phyloP scores from a whole-genome alignment of 164 flowering plant genomes.

The Umbellularia californica region DNA sequence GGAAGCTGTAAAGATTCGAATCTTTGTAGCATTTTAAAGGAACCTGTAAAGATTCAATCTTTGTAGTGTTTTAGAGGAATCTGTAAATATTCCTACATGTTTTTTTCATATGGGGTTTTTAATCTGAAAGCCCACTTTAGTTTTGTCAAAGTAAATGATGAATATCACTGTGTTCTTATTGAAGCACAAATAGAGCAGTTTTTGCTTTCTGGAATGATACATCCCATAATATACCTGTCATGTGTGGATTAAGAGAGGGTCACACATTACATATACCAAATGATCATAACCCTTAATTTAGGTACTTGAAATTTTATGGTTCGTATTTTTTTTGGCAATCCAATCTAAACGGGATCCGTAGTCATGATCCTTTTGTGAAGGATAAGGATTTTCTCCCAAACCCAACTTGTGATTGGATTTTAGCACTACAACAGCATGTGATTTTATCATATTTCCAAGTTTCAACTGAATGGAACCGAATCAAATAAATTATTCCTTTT shows the following conservation, averaged over 20 bases:
- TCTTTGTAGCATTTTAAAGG: neutral
- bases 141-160: neutral
- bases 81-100: neutral
- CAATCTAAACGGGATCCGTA: no score
- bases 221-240: neutral
- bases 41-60: neutral
- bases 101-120: neutral
- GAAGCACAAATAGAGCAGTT: neutral
- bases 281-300: neutral
- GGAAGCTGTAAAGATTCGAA: neutral
- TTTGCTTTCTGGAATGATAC: neutral
- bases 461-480: neutral
- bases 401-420: neutral
- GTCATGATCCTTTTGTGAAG: neutral
- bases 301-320: neutral
- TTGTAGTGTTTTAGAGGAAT: neutral
- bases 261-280: no score
- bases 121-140: neutral
- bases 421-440: neutral
- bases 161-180: neutral
- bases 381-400: neutral
- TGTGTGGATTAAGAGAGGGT: neutral
- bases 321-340: neutral
- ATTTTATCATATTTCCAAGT: neutral
- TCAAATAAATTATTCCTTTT: neutral